Base-by-base conservation (phyloP, 1,284 basidiomycete genomes). In the Boletellus deceptivus region DNA sequence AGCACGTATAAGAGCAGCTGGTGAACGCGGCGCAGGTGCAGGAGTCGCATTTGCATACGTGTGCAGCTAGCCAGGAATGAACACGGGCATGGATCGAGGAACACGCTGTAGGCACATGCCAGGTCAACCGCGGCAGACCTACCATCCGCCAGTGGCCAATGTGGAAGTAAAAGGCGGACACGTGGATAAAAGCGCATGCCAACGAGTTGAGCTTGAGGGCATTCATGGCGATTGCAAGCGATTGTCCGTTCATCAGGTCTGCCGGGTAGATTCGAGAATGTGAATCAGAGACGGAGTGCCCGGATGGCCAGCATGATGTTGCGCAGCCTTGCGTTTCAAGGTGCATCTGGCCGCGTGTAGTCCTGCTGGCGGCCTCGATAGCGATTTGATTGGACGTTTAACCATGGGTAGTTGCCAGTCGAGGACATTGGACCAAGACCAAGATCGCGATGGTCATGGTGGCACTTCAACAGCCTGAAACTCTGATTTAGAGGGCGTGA, bases 331-430 rank as follows among this genome's bases (percentile, higher is more conserved):
- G 50, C 36, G 37, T 34, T 33, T 31, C 40, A 20, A 24, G 31
- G 27, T 20, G 37, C 44, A 34, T 43, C 36, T 29, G 31, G 44
- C 65, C 62, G 62, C 62, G 54, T 63, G 62, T 51, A 39, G 31
- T 41, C 59, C 61, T 64, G 43, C 63, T 56, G 61, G 65, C 34
- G 17, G 38, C 24, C 9, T 17, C 8, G 53, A 53, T 41, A 25
- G 43, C 41, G 33, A 42, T 40, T 53, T 31, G 48, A 49, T 36
- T 47, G 39, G 41, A 34, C 9, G 24, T 37, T 42, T 31, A n/a
- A 4, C 5, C 16, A 9, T 29, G 34, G 20, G 33, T 34, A 35
- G 44, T 22, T 8, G 41, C 7, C 18, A n/a, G 31, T 17, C 27
- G 29, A 29, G 25, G 20, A 9, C 20, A 34, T 16, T 16, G 29